A percentile compares a stretch with the other conserved stretches of the same genome.
Conservation (phyloP, 768 basidiomycete species). For the Naganishia kalamii region DNA sequence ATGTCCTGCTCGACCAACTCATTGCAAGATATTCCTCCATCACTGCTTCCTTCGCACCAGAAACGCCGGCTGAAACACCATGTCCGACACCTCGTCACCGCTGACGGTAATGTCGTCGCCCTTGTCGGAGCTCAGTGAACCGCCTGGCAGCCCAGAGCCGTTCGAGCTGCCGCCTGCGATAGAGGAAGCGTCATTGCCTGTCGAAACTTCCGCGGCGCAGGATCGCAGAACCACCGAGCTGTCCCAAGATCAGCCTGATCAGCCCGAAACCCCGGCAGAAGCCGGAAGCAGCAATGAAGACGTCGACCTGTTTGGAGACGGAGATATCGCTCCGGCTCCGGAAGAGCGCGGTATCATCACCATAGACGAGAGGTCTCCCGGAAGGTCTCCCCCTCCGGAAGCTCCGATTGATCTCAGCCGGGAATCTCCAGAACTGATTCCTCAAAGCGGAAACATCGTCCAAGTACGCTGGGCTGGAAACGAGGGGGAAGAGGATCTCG, state of each 20-base stretch:
- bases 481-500: not conserved
- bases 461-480: constrained; percentile 1
- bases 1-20: not conserved
- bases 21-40: not conserved
- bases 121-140: constrained; percentile 1
- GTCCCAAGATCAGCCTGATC: not conserved
- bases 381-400: not conserved
- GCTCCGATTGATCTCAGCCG: not conserved
- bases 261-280: not conserved
- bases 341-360: not conserved
- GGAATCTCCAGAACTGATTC: constrained; percentile 5
- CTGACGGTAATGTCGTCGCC: constrained; percentile 12
- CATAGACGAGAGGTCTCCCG: not conserved
- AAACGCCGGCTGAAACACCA: constrained; percentile 11
- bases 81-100: constrained; percentile 13
- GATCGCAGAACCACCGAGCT: not conserved
- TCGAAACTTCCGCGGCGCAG: not conserved
- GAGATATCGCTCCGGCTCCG: not conserved
- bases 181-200: too few species aligned
- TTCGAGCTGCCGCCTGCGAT: not conserved
- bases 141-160: not conserved
- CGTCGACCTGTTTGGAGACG: not conserved
- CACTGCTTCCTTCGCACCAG: not conserved
- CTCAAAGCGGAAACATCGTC: not conserved
- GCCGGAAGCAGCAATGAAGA: not conserved